Evolutionary conservation across 306 rosid genomes (phyloP).

Genomic region (Prunus fruticosa): DNA sequence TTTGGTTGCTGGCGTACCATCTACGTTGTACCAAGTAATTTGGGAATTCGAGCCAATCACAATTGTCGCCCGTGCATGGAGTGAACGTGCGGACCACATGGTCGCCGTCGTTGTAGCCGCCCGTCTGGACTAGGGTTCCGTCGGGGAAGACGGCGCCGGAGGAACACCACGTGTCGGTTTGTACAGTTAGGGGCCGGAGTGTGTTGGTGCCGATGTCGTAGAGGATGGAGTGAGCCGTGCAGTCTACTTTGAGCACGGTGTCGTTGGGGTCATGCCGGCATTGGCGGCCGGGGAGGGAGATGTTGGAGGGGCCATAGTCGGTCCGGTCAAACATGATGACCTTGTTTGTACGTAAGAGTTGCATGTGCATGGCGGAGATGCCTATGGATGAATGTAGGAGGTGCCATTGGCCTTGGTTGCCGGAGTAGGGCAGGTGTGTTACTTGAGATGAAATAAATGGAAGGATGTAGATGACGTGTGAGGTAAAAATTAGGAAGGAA

Average conservation of each 20-base stretch:
- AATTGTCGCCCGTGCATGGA: conserved; percentile 45
- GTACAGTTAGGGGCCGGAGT: conserved; percentile 54
- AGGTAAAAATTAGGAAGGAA: conserved; percentile 19
- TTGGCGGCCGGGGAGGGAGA: conserved; percentile 43
- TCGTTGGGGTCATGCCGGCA: conserved; percentile 49
- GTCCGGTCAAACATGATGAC: conserved; percentile 68
- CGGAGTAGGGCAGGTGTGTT: background rate
- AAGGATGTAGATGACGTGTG: background rate
- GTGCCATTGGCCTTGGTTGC: conserved; percentile 46
- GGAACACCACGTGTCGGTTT: conserved; percentile 82
- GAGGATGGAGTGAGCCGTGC: conserved; percentile 77
- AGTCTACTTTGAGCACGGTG: conserved; percentile 41
- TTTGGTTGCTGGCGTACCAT: conserved; percentile 80
- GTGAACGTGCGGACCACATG: conserved; percentile 53
- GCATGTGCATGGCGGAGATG: conserved; percentile 93
- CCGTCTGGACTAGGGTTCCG: conserved; percentile 74
- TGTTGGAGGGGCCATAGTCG: conserved; percentile 54
- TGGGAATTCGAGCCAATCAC: conserved; percentile 76
- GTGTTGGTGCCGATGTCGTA: conserved; percentile 52
- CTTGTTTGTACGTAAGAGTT: conserved; percentile 50
- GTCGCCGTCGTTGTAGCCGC: conserved; percentile 73
- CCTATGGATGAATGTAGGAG: conserved; percentile 58
- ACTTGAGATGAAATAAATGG: conserved; percentile 13
- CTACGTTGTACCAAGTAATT: conserved; percentile 45
- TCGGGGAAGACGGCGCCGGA: conserved; percentile 65